Base-by-base conservation (phyloP, 2,329 filamentous ascomycete species). In the Pseudogymnoascus sp. region DNA sequence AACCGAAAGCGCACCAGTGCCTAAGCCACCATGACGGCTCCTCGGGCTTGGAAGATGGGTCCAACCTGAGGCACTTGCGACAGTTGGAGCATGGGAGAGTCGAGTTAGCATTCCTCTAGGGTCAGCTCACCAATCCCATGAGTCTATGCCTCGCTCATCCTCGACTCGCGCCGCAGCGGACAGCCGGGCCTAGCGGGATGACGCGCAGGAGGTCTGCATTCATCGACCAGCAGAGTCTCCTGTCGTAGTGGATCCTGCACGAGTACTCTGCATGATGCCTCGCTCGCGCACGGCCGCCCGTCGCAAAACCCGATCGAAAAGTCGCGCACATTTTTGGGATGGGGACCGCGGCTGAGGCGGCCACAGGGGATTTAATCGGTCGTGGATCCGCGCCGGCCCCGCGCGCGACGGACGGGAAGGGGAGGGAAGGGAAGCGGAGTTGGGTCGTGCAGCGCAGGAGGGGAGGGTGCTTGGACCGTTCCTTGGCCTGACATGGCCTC, bases 161-260 rank as follows among this genome's bases (percentile, higher is more conserved):
- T 56, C 28, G n/a, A 56, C 49, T 56, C 28, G 49, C 49, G 28
- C 49, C 49, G 49, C 28, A 56, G 49, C 28, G n/a, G 49, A 56
- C 49, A 56, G 25, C 49, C 49, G 49, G 49, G 28, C 49, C 49
- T 34, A 56, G 49, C 49, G 49, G 28, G 49, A 56, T 56, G 49
- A 56, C 49, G 49, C 49, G 49, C 49, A 56, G 25, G 28, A 34
- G 49, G 49, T 56, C 49, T 56, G 25, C 49, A 56, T 56, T 34
- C 25, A 5, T 53, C 25, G n/a, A 53, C 14, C n/a, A 53, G 46
- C 25, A 9, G 28, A 56, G 49, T 34, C 49, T 11, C 49, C 49
- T 53, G 14, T 53, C 14, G n/a, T 12, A 53, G 49, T 34, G 49
- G 49, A 56, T 28, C 49, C 25, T 56, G 28, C 49, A 34, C 28